Base-by-base conservation (phyloP, 139 green algal genomes). In the Closterium sp. region DNA sequence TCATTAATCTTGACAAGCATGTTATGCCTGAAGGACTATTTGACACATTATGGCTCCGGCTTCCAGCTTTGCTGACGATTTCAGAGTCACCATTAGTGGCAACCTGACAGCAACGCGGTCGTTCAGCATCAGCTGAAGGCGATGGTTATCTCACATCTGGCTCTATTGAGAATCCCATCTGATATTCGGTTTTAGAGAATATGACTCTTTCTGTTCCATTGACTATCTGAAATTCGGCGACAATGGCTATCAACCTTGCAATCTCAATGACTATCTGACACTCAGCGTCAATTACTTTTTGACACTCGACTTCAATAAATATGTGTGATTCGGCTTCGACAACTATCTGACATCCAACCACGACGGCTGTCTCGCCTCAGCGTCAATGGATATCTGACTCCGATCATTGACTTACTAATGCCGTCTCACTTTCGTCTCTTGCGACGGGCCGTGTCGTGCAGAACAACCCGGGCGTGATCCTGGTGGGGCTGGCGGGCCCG, bases 401-500 rank as follows among this genome's bases (percentile, higher is more conserved):
- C n/a, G n/a, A n/a, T n/a, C n/a, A n/a, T n/a, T n/a, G n/a, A 3
- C 83, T 4, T 21, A 32, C 9, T 10, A 86, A 34, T 12, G 16
- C 83, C 83, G 83, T 33, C 83, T 10, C 81, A 34, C 81, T 85
- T 32, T 85, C n/a, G 19, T 33, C 30, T 16, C 81, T 21, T 8
- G 12, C 21, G n/a, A 33, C 83, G 10, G n/a, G n/a, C 2, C n/a
- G n/a, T 28, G n/a, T 21, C 5, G n/a, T 10, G n/a, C 85, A 93
- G 33, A 31, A 83, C n/a, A 91, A 90, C 7, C 91, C 94, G 3
- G 88, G 81, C 23, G 86, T 91, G 33, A 83, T 95, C 5, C 30
- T 96, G 21, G 89, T 99, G 23, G 97, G 98, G 1, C 88, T 99
- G 88, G 98, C 96, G 1, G 98, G 98, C 2, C 96, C 98, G 7